These are phyloP conservation scores for Tilletia indica DNA, from an alignment of 1,284 basidiomycete genomes.

Conservation along the genomic window DNA sequence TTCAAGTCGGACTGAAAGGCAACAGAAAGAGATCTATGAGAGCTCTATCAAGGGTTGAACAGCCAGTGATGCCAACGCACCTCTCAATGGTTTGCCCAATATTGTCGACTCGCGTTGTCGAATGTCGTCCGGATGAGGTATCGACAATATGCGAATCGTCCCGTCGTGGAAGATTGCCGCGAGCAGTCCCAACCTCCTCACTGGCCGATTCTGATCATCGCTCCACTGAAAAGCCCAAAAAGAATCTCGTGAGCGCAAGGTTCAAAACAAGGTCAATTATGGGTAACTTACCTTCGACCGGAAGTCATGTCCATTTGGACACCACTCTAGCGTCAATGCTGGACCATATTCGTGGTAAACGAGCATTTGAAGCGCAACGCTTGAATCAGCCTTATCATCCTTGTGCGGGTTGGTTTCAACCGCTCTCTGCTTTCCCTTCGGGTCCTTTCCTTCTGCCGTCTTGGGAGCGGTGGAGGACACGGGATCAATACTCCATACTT, in stretches of 20 bases:
- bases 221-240: not conserved
- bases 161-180: slow-evolving; percentile 8
- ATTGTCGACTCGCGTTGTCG: not conserved
- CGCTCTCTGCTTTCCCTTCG: not conserved
- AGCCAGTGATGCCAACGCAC: too few species aligned
- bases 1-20: not conserved
- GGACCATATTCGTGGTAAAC: slow-evolving; percentile 9
- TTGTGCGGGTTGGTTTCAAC: too few species aligned
- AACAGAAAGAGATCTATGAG: too few species aligned
- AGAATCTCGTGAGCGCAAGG: not conserved
- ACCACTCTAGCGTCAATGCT: not conserved
- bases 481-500: not conserved
- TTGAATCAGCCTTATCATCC: not conserved
- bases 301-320: slow-evolving; percentile 8
- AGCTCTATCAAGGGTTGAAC: too few species aligned
- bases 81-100: too few species aligned
- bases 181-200: not conserved
- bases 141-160: not conserved
- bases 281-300: not conserved
- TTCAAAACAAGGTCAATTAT: not conserved
- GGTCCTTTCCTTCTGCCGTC: not conserved
- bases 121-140: slow-evolving; percentile 8
- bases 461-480: not conserved
- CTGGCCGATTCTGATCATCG: not conserved
- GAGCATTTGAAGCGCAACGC: not conserved